Percentiles rank a stretch among this genome's conserved stretches.
Conservation (phyloP, 1,284 basidiomycete species). For the Leccinum subrobustum region DNA sequence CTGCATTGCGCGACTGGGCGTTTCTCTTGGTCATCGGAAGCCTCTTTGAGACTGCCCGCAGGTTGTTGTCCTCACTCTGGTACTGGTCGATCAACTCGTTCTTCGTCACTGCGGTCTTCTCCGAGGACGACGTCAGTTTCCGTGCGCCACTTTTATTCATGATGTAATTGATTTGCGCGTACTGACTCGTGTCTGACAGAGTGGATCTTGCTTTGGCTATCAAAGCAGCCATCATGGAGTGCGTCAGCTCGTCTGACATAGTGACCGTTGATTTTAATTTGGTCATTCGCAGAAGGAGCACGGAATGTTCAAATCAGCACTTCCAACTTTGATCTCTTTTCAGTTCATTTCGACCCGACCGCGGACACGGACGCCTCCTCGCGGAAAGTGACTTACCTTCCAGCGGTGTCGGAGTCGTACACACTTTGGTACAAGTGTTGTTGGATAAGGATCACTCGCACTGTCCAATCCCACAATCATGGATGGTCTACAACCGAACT, state of each 20-base stretch:
- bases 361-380: slow-evolving; percentile 24
- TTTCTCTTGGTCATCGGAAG: slow-evolving; percentile 63
- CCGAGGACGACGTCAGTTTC: slow-evolving; percentile 56
- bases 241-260: slow-evolving; percentile 3
- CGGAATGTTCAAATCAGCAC: slow-evolving; percentile 56
- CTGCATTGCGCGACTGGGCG: slow-evolving; percentile 61
- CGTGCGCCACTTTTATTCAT: slow-evolving; percentile 38
- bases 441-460: slow-evolving; percentile 45
- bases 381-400: slow-evolving; percentile 48
- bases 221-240: slow-evolving; percentile 45
- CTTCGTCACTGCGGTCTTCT: slow-evolving; percentile 62
- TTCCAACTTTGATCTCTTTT: slow-evolving; percentile 33
- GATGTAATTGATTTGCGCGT: neutral
- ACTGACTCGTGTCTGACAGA: slow-evolving; percentile 33
- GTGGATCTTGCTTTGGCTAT: slow-evolving; percentile 66
- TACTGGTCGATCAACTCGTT: slow-evolving; percentile 47
- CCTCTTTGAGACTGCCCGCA: slow-evolving; percentile 55
- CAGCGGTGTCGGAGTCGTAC: slow-evolving; percentile 43
- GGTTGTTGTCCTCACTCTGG: slow-evolving; percentile 45
- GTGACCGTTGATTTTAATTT: neutral
- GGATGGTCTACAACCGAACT: slow-evolving; percentile 26
- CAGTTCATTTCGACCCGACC: slow-evolving; percentile 37
- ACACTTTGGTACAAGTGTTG: slow-evolving; percentile 49
- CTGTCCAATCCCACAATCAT: slow-evolving; percentile 8
- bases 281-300: slow-evolving; percentile 36